Evolutionary conservation across 306 rosid species (phyloP), one percentile per base, ranked within the genome.

Genomic region (Carpinus viminea): DNA sequence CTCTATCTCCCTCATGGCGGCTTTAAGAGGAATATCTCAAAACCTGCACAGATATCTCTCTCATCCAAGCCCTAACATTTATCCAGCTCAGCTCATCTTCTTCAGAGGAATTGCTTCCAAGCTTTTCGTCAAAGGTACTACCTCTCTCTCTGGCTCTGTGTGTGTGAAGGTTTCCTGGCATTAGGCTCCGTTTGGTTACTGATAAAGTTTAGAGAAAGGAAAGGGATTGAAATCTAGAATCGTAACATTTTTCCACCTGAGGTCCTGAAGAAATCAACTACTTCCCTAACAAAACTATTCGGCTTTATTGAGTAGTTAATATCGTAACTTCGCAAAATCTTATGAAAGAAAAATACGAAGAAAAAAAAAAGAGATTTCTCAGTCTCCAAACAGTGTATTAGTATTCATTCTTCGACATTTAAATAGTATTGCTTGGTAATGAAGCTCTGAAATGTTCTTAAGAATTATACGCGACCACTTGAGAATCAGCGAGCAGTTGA

Each of bases 61-160:
- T 17, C 26, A 38, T 18, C 26, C 50, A 8, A 65, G 8, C 26
- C 48, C 51, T 61, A 61, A 26, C 68, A 28, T 4, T 28, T 61
- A 10, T 61, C 43, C n/a, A 4, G 41, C 68, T 38, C 72, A 43
- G 3, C 48, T 41, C 24, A 38, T 18, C 72, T 38, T 66, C 72
- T 66, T 38, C 72, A 66, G 72, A 41, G 51, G 72, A 66, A 8
- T 66, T 21, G 48, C 72, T 18, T 66, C 72, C 21, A 17, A 18
- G 28, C 72, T 66, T 43, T 66, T 66, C 26, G 72, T 66, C 51
- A 66, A 66, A 66, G 72, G 72, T 9, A 41, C 50, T n/a, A 66
- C 51, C n/a, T 16, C 28, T 66, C 28, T 38, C 13, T 65, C 12
- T 8, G 26, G 20, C 62, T 55, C 26, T 34, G 20, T 62, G 12